phyloP scores from a whole-genome alignment of 768 basidiomycete species.

The Pleurotus cornucopiae region DNA sequence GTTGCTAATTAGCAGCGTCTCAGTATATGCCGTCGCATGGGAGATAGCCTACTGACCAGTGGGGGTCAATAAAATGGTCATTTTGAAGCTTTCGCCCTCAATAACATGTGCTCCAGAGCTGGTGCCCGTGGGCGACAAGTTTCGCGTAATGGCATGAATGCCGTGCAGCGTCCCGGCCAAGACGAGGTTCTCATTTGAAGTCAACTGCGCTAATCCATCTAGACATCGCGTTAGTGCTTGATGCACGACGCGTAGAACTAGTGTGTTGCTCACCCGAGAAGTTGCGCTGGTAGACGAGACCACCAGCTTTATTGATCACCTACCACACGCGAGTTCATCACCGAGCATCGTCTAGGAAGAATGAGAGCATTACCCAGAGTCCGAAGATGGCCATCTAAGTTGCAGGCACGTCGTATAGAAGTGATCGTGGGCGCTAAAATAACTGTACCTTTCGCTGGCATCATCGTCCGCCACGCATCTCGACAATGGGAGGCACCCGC shows the following conservation, averaged over 20 bases:
- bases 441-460: too few species aligned
- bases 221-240: slow-evolving; percentile 9
- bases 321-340: slow-evolving; percentile 25
- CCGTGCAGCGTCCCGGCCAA: slow-evolving; percentile 96
- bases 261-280: slow-evolving; percentile 64
- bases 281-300: slow-evolving; percentile 89
- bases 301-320: slow-evolving; percentile 98
- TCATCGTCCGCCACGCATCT: too few species aligned
- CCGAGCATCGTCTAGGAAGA: slow-evolving; percentile 2
- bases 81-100: slow-evolving; percentile 93
- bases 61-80: slow-evolving; percentile 83
- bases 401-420: background rate
- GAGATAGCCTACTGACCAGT: slow-evolving; percentile 57
- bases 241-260: background rate
- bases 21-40: background rate
- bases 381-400: slow-evolving; percentile 68
- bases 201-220: slow-evolving; percentile 91
- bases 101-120: slow-evolving; percentile 94
- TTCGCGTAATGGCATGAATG: slow-evolving; percentile 96
- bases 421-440: background rate
- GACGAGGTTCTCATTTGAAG: slow-evolving; percentile 93
- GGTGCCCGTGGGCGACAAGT: slow-evolving; percentile 76
- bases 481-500: background rate
- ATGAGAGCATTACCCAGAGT: slow-evolving; percentile 57
- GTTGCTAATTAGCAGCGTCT: slow-evolving; percentile 54